A percentile compares a stretch with the other conserved stretches of the same genome.
Conservation (phyloP, 2,329 filamentous ascomycete species). For the Hymenoscyphus scutula region DNA sequence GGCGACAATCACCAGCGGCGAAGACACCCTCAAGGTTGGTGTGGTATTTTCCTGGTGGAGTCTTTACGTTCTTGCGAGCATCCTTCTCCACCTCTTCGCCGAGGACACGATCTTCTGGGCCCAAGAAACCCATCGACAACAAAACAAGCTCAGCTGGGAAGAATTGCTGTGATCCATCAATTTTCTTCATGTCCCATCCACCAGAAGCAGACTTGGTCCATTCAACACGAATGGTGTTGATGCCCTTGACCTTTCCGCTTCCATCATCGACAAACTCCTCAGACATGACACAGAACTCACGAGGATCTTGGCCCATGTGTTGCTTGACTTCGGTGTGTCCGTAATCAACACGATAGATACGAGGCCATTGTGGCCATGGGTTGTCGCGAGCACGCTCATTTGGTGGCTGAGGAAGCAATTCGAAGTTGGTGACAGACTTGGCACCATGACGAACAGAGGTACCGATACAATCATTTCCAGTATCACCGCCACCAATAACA, state of each 20-base stretch:
- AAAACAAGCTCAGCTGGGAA: slow-evolving; percentile 95
- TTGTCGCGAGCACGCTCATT: slow-evolving; percentile 89
- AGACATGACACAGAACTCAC: slow-evolving; percentile 98
- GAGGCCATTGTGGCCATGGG: slow-evolving; percentile 97
- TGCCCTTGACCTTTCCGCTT: slow-evolving; percentile 83
- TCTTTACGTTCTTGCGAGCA: slow-evolving; percentile 94
- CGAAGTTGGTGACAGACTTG: slow-evolving; percentile 95
- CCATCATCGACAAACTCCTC: slow-evolving; percentile 94
- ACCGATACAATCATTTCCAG: slow-evolving; percentile 96
- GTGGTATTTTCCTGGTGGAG: slow-evolving; percentile 78
- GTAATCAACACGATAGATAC: slow-evolving; percentile 98
- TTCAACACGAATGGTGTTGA: slow-evolving; percentile 92
- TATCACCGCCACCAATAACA: slow-evolving; percentile 96
- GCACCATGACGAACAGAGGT: slow-evolving; percentile 94
- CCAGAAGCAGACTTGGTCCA: slow-evolving; percentile 89
- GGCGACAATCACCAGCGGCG: slow-evolving; percentile 90
- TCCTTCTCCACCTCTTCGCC: slow-evolving; percentile 90
- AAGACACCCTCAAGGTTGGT: slow-evolving; percentile 89
- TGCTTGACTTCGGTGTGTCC: slow-evolving; percentile 94
- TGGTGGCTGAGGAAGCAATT: slow-evolving; percentile 88
- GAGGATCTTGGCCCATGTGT: slow-evolving; percentile 92
- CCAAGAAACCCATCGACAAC: slow-evolving; percentile 95
- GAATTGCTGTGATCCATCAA: slow-evolving; percentile 90
- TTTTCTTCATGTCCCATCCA: slow-evolving; percentile 98
- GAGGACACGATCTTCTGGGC: slow-evolving; percentile 84